These are phyloP conservation scores for Juncus inflexus DNA, from an alignment of 176 grass and related monocot genomes.

Conservation along the genomic window DNA sequence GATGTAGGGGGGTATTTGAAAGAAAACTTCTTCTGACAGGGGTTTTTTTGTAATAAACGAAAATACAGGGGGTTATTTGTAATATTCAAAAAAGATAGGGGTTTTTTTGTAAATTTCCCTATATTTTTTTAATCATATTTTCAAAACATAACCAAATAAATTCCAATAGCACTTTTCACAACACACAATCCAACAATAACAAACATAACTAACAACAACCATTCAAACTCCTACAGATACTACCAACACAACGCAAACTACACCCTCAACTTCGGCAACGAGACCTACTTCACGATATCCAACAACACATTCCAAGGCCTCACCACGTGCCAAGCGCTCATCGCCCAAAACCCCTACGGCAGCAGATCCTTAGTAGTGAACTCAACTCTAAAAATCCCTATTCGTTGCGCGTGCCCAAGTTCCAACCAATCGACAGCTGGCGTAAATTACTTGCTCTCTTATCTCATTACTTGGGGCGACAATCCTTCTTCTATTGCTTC, in stretches of 20 bases:
- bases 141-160: no score
- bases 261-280: not conserved
- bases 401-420: slow-evolving; percentile 79
- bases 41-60: no score
- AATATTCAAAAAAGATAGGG: no score
- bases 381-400: slow-evolving; percentile 37
- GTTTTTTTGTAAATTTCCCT: no score
- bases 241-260: slow-evolving; percentile 83
- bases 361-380: slow-evolving; percentile 21
- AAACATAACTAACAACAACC: not conserved
- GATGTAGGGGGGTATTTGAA: no score
- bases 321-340: slow-evolving; percentile 77
- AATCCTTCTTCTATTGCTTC: slow-evolving; percentile 23
- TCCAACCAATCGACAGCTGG: slow-evolving; percentile 38
- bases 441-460: slow-evolving; percentile 44
- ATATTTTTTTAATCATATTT: no score
- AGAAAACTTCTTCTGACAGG: no score
- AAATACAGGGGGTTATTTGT: no score
- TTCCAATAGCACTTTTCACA: no score
- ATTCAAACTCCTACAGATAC: not conserved
- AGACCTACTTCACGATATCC: slow-evolving; percentile 63
- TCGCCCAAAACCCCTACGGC: slow-evolving; percentile 52
- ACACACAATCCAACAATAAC: no score
- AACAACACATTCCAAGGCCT: slow-evolving; percentile 87
- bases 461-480: slow-evolving; percentile 53